phyloP scores from a whole-genome alignment of 2,329 filamentous ascomycete genomes.

The Stagonosporopsis tanaceti region DNA sequence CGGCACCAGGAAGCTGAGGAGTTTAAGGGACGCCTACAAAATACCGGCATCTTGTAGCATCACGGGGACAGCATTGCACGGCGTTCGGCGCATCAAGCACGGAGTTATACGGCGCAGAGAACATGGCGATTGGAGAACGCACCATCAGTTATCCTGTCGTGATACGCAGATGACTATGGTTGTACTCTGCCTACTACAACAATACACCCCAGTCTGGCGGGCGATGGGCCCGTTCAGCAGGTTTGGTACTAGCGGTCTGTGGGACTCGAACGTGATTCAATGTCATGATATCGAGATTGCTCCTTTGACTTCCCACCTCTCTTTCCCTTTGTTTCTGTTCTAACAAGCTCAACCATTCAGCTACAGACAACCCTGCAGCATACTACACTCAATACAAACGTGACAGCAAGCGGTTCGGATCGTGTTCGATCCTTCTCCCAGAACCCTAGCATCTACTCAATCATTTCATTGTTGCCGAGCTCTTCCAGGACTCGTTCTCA shows the following conservation, averaged over 20 bases:
- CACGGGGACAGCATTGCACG: conserved; percentile 32
- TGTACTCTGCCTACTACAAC: conserved; percentile 48
- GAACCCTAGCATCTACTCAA: conserved; percentile 32
- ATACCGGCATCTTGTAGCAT: conserved; percentile 42
- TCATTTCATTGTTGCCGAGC: conserved; percentile 28
- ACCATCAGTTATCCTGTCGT: conserved; percentile 48
- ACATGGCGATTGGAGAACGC: conserved; percentile 42
- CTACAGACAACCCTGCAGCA: conserved; percentile 20
- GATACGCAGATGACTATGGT: conserved; percentile 48
- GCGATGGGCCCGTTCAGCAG: conserved; percentile 35
- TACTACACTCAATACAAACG: conserved; percentile 16
- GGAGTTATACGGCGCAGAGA: conserved; percentile 16
- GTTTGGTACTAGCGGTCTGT: conserved; percentile 44
- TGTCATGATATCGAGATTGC: conserved; percentile 50
- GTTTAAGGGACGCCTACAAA: conserved; percentile 40
- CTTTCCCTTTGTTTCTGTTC: conserved; percentile 21
- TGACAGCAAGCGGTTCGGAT: conserved; percentile 38
- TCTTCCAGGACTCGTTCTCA: conserved; percentile 29
- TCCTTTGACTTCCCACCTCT: conserved; percentile 33
- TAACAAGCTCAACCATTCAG: conserved; percentile 31
- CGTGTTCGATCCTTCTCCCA: conserved; percentile 31
- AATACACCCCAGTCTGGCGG: conserved; percentile 33
- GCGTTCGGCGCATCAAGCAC: conserved; percentile 19
- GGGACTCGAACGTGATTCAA: conserved; percentile 50
- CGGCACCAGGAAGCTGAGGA: conserved; percentile 41